phyloP scores from a whole-genome alignment of 2,329 filamentous ascomycete species.

The Fusarium camptoceras region DNA sequence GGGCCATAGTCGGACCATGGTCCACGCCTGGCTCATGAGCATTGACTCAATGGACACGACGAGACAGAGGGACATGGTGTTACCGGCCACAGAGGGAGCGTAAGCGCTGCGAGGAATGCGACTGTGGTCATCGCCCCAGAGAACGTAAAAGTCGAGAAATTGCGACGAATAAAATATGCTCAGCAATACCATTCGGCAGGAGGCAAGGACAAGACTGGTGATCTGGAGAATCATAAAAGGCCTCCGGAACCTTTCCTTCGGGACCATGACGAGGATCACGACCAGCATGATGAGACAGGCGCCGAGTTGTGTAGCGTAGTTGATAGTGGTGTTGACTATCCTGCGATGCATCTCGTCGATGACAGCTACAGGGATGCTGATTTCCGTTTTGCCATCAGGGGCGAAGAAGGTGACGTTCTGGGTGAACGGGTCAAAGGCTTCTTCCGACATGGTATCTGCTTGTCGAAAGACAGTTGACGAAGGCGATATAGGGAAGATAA shows the following conservation, averaged over 20 bases:
- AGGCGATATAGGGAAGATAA: not conserved
- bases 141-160: constrained; percentile 71
- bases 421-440: constrained; percentile 50
- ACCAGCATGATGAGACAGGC: constrained; percentile 73
- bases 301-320: constrained; percentile 78
- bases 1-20: constrained; percentile 64
- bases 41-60: constrained; percentile 59
- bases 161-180: constrained; percentile 70
- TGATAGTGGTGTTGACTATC: constrained; percentile 62
- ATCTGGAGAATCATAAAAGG: constrained; percentile 75
- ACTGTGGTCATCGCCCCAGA: constrained; percentile 66
- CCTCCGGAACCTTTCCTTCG: constrained; percentile 71
- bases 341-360: constrained; percentile 52
- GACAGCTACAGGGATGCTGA: constrained; percentile 49
- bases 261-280: constrained; percentile 75
- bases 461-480: not conserved
- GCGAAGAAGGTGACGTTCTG: constrained; percentile 54
- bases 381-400: constrained; percentile 48
- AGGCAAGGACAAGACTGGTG: constrained; percentile 68
- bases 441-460: constrained; percentile 36
- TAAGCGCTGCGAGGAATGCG: constrained; percentile 57
- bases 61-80: constrained; percentile 58
- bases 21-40: constrained; percentile 65
- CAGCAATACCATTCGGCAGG: constrained; percentile 68
- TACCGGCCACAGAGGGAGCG: constrained; percentile 54